These are phyloP conservation scores for Yarrowia bubula DNA, from an alignment of 805 yeast genomes.

Conservation along the genomic window DNA sequence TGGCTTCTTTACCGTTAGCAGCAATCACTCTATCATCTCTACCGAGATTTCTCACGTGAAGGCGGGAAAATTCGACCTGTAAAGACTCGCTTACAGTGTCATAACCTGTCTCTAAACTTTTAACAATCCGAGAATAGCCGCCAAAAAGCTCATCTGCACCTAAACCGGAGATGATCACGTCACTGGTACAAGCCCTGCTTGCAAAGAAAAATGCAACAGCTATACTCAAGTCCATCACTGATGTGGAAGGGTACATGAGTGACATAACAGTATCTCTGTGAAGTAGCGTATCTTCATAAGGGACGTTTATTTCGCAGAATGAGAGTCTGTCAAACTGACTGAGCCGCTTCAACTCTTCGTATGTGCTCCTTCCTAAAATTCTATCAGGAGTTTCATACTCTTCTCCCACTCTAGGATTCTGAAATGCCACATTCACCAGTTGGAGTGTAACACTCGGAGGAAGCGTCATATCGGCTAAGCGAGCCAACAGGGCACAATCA, in stretches of 20 bases:
- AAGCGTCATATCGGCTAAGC: constrained; percentile 39
- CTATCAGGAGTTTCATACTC: constrained; percentile 80
- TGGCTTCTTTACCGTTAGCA: constrained; percentile 81
- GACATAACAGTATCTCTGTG: constrained; percentile 53
- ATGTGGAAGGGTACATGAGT: constrained; percentile 76
- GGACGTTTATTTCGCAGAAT: constrained; percentile 69
- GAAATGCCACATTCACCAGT: constrained; percentile 88
- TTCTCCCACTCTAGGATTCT: constrained; percentile 71
- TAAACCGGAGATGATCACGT: constrained; percentile 82
- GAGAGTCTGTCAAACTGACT: constrained; percentile 40
- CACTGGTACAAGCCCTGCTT: constrained; percentile 60
- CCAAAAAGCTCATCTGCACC: constrained; percentile 98
- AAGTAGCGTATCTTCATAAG: constrained; percentile 60
- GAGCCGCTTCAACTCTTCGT: constrained; percentile 48
- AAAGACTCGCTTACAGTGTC: constrained; percentile 57
- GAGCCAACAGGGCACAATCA: constrained; percentile 81
- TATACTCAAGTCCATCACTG: constrained; percentile 94
- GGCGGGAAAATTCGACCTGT: constrained; percentile 64
- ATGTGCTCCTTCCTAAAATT: constrained; percentile 63
- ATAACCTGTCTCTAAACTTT: constrained; percentile 38
- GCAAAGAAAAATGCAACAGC: constrained; percentile 96
- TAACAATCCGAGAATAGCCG: constrained; percentile 83
- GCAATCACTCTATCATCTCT: constrained; percentile 89
- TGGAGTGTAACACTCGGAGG: constrained; percentile 49
- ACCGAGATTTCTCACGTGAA: constrained; percentile 78